These are phyloP conservation scores for Euphorbia lathyris DNA, from an alignment of 345 rosid species.

Conservation along the genomic window DNA sequence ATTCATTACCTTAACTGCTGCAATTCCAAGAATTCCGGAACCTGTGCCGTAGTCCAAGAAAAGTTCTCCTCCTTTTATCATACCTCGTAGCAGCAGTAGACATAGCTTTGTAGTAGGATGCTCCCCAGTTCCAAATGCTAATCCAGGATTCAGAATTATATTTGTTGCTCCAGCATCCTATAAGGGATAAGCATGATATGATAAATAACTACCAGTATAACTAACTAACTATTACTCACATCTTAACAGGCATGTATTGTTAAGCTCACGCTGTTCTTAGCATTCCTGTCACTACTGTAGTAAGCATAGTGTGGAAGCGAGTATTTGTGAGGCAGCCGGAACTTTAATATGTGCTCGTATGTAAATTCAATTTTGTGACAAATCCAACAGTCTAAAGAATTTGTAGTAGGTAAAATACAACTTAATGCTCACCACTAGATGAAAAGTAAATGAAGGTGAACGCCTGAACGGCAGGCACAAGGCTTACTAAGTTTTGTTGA, in stretches of 20 bases:
- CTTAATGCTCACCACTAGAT: not conserved
- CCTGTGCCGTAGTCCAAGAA: conserved; percentile 93
- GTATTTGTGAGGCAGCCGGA: not conserved
- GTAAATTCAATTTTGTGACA: not conserved
- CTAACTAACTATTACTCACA: not conserved
- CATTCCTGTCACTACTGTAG: not conserved
- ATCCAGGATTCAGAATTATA: conserved; percentile 79
- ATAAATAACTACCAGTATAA: not conserved
- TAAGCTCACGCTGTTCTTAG: not conserved
- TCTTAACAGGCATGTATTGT: not conserved
- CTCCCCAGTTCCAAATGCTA: conserved; percentile 93
- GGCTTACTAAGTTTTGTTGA: not conserved
- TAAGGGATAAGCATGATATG: conserved; percentile 7
- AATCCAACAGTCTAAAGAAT: not conserved
- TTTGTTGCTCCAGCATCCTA: conserved; percentile 62
- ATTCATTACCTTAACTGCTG: conserved; percentile 70
- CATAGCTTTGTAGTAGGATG: conserved; percentile 79
- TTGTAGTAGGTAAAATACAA: conserved; percentile 4
- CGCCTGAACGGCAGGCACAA: not conserved
- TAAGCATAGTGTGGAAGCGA: not conserved
- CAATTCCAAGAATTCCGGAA: conserved; percentile 86
- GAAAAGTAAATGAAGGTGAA: not conserved
- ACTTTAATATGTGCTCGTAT: not conserved
- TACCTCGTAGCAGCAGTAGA: conserved; percentile 50
- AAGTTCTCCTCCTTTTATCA: conserved; percentile 70